Conservation (phyloP, 2,329 filamentous ascomycete genomes). For the Myriosclerotinia curreyana region DNA sequence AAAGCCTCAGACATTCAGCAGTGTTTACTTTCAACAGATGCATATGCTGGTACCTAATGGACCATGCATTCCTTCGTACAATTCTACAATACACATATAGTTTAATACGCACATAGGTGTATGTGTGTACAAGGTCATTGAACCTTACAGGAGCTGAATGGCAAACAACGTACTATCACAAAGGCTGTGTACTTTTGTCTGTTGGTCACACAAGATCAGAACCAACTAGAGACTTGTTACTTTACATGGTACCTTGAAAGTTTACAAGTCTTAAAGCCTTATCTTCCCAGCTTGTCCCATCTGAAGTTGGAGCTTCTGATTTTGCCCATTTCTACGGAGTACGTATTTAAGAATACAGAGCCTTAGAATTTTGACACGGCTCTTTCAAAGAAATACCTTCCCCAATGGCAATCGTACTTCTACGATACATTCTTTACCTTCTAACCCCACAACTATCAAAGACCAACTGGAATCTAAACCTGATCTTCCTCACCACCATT, state of each 20-base stretch:
- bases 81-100: not conserved
- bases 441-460: not conserved
- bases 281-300: not conserved
- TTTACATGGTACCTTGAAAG: too few relatives aligned
- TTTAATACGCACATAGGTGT: too few relatives aligned
- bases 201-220: too few relatives aligned
- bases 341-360: not conserved
- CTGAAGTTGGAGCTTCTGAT: too few relatives aligned
- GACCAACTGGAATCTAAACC: not conserved
- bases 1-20: not conserved
- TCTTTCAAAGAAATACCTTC: not conserved
- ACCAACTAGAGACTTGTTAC: too few relatives aligned
- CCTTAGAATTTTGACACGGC: not conserved
- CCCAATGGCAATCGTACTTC: not conserved
- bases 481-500: slow-evolving; percentile 10
- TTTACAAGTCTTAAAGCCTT: too few relatives aligned
- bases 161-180: too few relatives aligned
- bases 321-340: too few relatives aligned
- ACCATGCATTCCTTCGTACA: not conserved
- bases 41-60: slow-evolving; percentile 6
- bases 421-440: not conserved
- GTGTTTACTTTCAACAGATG: slow-evolving; percentile 3
- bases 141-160: too few relatives aligned
- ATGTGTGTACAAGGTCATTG: not conserved
- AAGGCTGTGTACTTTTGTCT: too few relatives aligned